A percentile compares a stretch with the other conserved stretches of the same genome.
Conservation (phyloP, 176 grass and related monocot species). For the Chrysopogon serrulatus region DNA sequence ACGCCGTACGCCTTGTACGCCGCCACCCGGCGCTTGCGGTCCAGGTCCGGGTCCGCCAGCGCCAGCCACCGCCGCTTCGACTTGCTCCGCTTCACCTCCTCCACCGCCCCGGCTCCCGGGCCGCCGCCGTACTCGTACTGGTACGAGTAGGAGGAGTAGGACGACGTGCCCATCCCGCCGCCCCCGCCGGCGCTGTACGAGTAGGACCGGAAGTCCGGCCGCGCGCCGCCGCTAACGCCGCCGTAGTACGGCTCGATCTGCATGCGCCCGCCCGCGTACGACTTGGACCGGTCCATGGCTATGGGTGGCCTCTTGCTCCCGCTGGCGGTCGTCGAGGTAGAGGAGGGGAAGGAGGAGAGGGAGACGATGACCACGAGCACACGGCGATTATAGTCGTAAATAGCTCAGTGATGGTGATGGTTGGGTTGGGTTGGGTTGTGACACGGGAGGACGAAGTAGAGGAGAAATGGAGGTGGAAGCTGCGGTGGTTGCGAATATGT, state of each 20-base stretch:
- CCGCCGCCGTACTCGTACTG: slow-evolving; percentile 34
- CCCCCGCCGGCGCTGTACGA: slow-evolving; percentile 14
- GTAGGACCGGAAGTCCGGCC: slow-evolving; percentile 42
- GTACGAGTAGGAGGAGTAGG: slow-evolving; percentile 33
- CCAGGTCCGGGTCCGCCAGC: slow-evolving; percentile 64
- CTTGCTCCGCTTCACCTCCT: slow-evolving; percentile 30
- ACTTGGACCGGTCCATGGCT: slow-evolving; percentile 65
- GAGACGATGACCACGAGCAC: background rate
- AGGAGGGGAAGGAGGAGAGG: background rate
- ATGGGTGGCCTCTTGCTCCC: too few species aligned
- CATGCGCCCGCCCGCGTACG: slow-evolving; percentile 49
- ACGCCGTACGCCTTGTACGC: slow-evolving; percentile 77
- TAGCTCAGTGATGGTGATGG: background rate
- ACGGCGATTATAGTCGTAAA: background rate
- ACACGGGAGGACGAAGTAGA: background rate
- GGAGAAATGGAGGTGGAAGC: background rate
- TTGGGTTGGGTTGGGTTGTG: too few species aligned
- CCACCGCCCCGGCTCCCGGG: background rate
- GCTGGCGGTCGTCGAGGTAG: too few species aligned
- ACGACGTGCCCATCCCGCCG: slow-evolving; percentile 5
- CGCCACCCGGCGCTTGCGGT: slow-evolving; percentile 77
- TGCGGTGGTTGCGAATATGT: slow-evolving; percentile 1
- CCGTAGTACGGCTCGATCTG: slow-evolving; percentile 64
- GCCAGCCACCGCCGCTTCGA: slow-evolving; percentile 52
- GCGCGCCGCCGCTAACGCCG: background rate